phyloP scores from a whole-genome alignment of 495 filamentous ascomycete genomes.

The Aspergillus haitiensis region DNA sequence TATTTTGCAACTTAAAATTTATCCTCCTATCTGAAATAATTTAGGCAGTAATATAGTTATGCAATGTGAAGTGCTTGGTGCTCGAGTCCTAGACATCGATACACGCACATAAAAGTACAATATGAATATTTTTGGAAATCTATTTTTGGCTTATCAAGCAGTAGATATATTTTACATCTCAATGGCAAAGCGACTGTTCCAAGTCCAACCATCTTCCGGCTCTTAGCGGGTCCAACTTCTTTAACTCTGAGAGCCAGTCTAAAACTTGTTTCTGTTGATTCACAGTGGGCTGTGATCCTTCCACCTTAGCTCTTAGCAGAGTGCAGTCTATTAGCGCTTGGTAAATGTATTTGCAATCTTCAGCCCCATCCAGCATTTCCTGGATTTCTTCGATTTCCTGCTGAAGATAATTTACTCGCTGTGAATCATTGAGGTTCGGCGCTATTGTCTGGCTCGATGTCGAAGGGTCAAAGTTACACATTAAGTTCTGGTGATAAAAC shows the following conservation, averaged over 20 bases:
- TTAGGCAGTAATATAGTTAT: no score
- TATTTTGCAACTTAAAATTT: no score
- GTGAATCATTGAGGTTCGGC: slow-evolving; percentile 58
- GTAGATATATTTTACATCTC: neutral
- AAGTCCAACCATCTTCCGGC: slow-evolving; percentile 67
- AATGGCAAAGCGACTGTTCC: slow-evolving; percentile 39
- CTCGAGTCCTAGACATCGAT: no score
- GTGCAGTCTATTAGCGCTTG: slow-evolving; percentile 68
- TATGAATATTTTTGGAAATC: no score
- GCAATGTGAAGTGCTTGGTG: no score
- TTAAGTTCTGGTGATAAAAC: slow-evolving; percentile 90
- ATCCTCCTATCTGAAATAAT: no score
- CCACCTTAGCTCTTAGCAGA: slow-evolving; percentile 38
- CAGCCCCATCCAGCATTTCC: slow-evolving; percentile 74
- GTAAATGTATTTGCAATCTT: slow-evolving; percentile 77
- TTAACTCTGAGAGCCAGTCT: slow-evolving; percentile 63
- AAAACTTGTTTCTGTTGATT: slow-evolving; percentile 51
- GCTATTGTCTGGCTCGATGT: slow-evolving; percentile 55
- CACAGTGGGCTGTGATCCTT: slow-evolving; percentile 32
- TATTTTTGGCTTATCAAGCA: neutral
- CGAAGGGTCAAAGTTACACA: slow-evolving; percentile 60
- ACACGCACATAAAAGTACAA: no score
- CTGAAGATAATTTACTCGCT: slow-evolving; percentile 65
- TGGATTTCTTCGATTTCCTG: slow-evolving; percentile 66
- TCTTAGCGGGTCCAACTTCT: slow-evolving; percentile 68